These are phyloP conservation scores for Thymus quinquecostatus DNA, from an alignment of 257 asterid species.

Conservation along the genomic window DNA sequence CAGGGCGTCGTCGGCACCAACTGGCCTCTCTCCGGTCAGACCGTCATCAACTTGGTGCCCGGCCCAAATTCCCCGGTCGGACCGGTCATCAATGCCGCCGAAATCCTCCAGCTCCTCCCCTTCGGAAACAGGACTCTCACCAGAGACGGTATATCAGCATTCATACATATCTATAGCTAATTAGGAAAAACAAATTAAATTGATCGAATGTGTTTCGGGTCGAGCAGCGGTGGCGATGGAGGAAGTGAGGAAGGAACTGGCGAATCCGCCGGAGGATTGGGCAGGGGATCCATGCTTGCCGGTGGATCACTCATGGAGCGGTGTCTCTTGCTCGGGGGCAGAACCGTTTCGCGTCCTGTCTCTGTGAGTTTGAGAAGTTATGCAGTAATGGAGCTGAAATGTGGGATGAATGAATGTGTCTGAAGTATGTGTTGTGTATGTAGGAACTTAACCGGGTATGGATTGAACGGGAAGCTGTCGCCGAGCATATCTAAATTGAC, in stretches of 20 bases:
- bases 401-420: too few species aligned
- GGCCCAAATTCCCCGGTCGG: constrained; percentile 57
- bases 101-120: constrained; percentile 62
- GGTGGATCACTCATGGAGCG: constrained; percentile 64
- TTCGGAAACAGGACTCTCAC: constrained; percentile 60
- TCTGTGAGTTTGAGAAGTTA: constrained; percentile 50
- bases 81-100: constrained; percentile 88
- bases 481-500: constrained; percentile 54
- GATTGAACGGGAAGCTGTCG: constrained; percentile 65
- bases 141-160: constrained; percentile 54
- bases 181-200: too few species aligned
- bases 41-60: constrained; percentile 57
- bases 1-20: constrained; percentile 55
- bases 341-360: constrained; percentile 49
- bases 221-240: constrained; percentile 62
- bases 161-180: not conserved
- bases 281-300: constrained; percentile 92
- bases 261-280: constrained; percentile 71
- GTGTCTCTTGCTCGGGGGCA: constrained; percentile 54
- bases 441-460: constrained; percentile 74
- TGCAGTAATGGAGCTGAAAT: too few species aligned
- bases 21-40: constrained; percentile 71
- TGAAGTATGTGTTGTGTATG: not conserved
- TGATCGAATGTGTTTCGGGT: not conserved
- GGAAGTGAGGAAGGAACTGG: constrained; percentile 40